These are phyloP conservation scores for Russula abietina DNA, from an alignment of 768 basidiomycete genomes.

Conservation along the genomic window DNA sequence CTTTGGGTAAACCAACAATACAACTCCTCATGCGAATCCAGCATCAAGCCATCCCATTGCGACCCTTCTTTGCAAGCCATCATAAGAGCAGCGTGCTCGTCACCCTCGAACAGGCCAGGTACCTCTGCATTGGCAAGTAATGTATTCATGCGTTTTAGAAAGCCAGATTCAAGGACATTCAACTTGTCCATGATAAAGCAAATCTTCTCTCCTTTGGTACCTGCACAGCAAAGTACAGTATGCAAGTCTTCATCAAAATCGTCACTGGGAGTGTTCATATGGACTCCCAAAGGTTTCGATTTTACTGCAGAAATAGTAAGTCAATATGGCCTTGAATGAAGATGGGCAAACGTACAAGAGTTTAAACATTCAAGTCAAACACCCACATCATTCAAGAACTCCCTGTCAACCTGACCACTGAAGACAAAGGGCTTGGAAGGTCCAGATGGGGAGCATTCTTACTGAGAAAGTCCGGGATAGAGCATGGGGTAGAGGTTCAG, in stretches of 20 bases:
- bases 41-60: conserved; percentile 96
- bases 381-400: too few relatives aligned
- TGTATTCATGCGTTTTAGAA: conserved; percentile 99
- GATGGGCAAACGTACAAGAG: too few relatives aligned
- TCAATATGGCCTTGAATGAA: too few relatives aligned
- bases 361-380: too few relatives aligned
- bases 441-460: too few relatives aligned
- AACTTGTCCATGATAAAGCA: conserved; percentile 99
- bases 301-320: too few relatives aligned
- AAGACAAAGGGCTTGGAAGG: too few relatives aligned
- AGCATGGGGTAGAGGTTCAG: too few relatives aligned
- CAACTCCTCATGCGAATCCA: conserved; percentile 95
- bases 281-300: too few relatives aligned
- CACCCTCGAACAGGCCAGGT: conserved; percentile 99
- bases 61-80: conserved; percentile 99
- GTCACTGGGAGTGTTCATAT: too few relatives aligned
- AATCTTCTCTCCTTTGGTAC: conserved; percentile 98
- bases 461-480: too few relatives aligned
- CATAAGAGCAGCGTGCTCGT: conserved; percentile 96
- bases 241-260: conserved; percentile 98
- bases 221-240: conserved; percentile 87
- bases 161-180: conserved; percentile 97
- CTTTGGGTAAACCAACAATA: conserved; percentile 98
- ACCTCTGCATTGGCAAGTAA: conserved; percentile 99
- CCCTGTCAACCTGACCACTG: too few relatives aligned